Evolutionary conservation across 768 basidiomycete species (phyloP).

Genomic region (Epithele typhae): DNA sequence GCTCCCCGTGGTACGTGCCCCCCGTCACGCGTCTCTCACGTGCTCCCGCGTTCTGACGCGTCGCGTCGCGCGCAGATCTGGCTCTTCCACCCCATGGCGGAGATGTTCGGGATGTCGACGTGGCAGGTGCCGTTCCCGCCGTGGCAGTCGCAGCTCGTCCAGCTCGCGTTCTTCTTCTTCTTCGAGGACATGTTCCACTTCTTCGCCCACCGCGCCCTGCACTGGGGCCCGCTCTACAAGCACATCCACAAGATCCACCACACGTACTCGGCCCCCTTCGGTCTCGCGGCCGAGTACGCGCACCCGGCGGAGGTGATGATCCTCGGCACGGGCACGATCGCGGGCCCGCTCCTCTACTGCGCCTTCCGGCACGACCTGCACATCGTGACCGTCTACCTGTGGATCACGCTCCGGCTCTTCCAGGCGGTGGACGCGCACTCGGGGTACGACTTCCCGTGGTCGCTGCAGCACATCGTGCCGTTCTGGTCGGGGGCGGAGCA

Average conservation of each 20-base stretch:
- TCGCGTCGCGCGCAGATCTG: slow-evolving; percentile 53
- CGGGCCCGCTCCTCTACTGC: slow-evolving; percentile 85
- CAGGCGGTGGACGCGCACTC: slow-evolving; percentile 98
- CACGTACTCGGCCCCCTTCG: slow-evolving; percentile 95
- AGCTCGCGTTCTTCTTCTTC: slow-evolving; percentile 86
- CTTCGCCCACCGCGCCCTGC: slow-evolving; percentile 84
- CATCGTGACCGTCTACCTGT: slow-evolving; percentile 88
- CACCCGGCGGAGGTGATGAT: slow-evolving; percentile 97
- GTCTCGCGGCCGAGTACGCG: slow-evolving; percentile 95
- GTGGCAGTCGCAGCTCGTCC: slow-evolving; percentile 62
- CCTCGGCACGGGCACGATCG: slow-evolving; percentile 87
- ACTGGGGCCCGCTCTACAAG: slow-evolving; percentile 81
- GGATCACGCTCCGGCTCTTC: slow-evolving; percentile 92
- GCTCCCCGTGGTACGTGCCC: slow-evolving; percentile 67
- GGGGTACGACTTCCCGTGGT: slow-evolving; percentile 99
- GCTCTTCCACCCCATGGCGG: slow-evolving; percentile 89
- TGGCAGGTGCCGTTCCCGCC: slow-evolving; percentile 91
- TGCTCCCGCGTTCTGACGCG: too few species aligned
- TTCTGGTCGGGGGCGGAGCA: slow-evolving; percentile 98
- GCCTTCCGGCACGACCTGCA: slow-evolving; percentile 75
- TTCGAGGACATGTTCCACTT: slow-evolving; percentile 97
- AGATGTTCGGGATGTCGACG: slow-evolving; percentile 83
- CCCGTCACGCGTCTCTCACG: too few species aligned
- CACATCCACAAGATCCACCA: slow-evolving; percentile 97
- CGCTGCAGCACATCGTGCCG: slow-evolving; percentile 83